Evolutionary conservation across 1,284 basidiomycete species (phyloP).

Genomic region (Moesziomyces parantarcticus): DNA sequence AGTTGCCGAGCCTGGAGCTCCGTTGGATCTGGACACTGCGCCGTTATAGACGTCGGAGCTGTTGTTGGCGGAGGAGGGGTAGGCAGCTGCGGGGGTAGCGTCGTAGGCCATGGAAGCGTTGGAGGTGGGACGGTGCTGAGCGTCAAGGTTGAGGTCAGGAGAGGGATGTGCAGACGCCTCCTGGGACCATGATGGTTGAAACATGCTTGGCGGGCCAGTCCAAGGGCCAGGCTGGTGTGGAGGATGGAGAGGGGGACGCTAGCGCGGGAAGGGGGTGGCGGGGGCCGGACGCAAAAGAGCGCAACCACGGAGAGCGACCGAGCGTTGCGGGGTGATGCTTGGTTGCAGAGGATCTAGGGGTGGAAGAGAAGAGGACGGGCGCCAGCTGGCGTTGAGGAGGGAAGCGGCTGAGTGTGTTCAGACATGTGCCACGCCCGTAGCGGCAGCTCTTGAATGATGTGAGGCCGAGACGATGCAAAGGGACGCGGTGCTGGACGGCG

Average conservation of each 20-base stretch:
- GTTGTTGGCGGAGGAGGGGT: constrained; percentile 7
- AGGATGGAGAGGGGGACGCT: neutral
- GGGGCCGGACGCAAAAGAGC: neutral
- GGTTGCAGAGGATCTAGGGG: too few species aligned
- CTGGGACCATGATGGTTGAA: constrained; percentile 47
- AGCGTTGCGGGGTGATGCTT: too few species aligned
- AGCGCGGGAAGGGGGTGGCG: neutral
- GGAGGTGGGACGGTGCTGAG: constrained; percentile 3
- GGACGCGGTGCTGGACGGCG: too few species aligned
- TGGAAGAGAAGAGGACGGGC: too few species aligned
- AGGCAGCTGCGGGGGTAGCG: constrained; percentile 3
- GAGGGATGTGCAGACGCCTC: constrained; percentile 18
- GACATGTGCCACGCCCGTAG: too few species aligned
- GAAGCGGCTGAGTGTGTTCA: too few species aligned
- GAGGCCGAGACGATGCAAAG: too few species aligned
- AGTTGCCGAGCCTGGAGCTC: constrained; percentile 11
- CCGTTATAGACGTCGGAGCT: constrained; percentile 12
- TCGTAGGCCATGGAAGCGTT: constrained; percentile 9
- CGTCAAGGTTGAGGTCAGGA: constrained; percentile 11
- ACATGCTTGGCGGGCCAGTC: constrained; percentile 20
- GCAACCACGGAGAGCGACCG: too few species aligned
- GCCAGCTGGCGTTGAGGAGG: too few species aligned
- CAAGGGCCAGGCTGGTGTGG: neutral
- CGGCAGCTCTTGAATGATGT: too few species aligned
- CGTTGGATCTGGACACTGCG: constrained; percentile 10